Evolutionary conservation across 768 basidiomycete species (phyloP).

Genomic region (Auriculariales sp.): DNA sequence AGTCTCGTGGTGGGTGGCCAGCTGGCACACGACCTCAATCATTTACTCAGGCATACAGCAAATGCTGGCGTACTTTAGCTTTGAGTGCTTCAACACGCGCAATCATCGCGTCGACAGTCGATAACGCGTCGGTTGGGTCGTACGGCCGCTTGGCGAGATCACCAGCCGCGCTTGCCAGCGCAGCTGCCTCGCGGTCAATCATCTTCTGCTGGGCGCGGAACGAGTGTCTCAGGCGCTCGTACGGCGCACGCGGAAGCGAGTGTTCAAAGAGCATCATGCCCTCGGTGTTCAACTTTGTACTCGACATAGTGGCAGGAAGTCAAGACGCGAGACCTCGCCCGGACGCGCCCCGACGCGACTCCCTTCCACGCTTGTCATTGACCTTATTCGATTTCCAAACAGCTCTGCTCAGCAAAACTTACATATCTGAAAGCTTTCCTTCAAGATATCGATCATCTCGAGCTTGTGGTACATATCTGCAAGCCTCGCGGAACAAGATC

Average conservation of each 20-base stretch:
- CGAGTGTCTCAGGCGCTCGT: slow-evolving; percentile 79
- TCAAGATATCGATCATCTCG: no score
- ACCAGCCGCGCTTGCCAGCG: slow-evolving; percentile 37
- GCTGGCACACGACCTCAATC: slow-evolving; percentile 16
- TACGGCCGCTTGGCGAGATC: slow-evolving; percentile 43
- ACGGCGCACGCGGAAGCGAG: slow-evolving; percentile 70
- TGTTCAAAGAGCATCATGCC: slow-evolving; percentile 74
- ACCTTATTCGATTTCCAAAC: no score
- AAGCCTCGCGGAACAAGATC: no score
- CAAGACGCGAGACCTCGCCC: no score
- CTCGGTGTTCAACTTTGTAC: slow-evolving; percentile 49
- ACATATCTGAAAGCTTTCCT: no score
- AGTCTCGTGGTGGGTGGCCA: slow-evolving; percentile 33
- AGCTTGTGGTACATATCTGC: no score
- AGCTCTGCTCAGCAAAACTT: no score
- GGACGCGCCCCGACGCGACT: no score
- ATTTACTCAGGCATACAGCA: background rate
- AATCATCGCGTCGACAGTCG: slow-evolving; percentile 63
- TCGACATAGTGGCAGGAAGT: no score
- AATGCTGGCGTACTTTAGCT: slow-evolving; percentile 59
- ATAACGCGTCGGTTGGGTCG: slow-evolving; percentile 36
- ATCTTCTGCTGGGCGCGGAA: slow-evolving; percentile 71
- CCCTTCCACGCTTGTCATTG: no score
- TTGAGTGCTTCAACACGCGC: slow-evolving; percentile 64
- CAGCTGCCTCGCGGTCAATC: slow-evolving; percentile 63